Conservation (phyloP, 108 stramenopile genomes). For the Conticribra weissflogii region DNA sequence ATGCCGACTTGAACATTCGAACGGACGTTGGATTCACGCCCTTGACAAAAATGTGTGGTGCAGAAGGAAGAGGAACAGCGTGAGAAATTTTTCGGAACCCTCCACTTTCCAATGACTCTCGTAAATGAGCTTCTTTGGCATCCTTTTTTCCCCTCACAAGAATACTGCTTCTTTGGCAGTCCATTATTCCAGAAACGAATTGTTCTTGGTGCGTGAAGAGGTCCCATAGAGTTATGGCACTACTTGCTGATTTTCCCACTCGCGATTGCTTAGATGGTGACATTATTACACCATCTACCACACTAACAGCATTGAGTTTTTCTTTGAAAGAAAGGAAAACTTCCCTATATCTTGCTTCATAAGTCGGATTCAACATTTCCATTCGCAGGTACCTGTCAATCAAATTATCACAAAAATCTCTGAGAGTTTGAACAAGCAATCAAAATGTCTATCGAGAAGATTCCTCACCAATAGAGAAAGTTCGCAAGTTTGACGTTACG, state of each 20-base stretch:
- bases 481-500: conserved; percentile 89
- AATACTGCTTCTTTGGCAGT: conserved; percentile 70
- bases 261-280: conserved; percentile 2
- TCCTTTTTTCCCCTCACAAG: conserved; percentile 81
- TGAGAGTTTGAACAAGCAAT: too few relatives aligned
- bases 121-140: conserved; percentile 85
- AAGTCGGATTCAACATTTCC: conserved; percentile 83
- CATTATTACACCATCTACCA: conserved; percentile 35
- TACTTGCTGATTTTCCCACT: conserved; percentile 3
- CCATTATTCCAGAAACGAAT: conserved; percentile 85
- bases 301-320: conserved; percentile 44
- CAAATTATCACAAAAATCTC: too few relatives aligned
- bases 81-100: conserved; percentile 59
- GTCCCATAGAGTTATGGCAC: conserved; percentile 67
- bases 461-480: conserved; percentile 90
- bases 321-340: conserved; percentile 77
- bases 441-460: too few relatives aligned
- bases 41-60: conserved; percentile 82
- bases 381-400: conserved; percentile 86
- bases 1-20: conserved; percentile 92
- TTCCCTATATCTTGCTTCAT: conserved; percentile 81
- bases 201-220: conserved; percentile 78
- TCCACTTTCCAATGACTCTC: conserved; percentile 65
- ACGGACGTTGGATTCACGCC: conserved; percentile 67
- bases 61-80: conserved; percentile 93